Conservation (phyloP, 2,329 filamentous ascomycete genomes). For the Colletotrichum noveboracense region DNA sequence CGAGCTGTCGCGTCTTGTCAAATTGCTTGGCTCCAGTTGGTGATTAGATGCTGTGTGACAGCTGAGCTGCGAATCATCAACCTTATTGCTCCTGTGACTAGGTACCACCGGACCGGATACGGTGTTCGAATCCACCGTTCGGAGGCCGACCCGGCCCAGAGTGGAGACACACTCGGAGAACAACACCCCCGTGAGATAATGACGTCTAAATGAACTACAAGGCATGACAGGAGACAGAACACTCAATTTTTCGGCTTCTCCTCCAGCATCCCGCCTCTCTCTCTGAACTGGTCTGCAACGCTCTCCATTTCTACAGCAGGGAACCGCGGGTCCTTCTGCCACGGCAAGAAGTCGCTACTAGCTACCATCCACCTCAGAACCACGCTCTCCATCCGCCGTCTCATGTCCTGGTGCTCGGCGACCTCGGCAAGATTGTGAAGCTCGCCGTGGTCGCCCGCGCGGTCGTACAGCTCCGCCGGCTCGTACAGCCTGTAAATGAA, state of each 20-base stretch:
- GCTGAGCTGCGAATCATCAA: neutral
- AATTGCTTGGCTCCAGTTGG: neutral
- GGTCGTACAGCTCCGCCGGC: slow-evolving; percentile 46
- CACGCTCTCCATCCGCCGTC: slow-evolving; percentile 31
- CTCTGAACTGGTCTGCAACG: slow-evolving; percentile 29
- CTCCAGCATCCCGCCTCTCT: neutral
- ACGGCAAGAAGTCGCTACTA: slow-evolving; percentile 40
- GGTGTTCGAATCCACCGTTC: neutral
- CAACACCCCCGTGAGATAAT: neutral
- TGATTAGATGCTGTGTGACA: neutral
- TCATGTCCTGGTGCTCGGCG: slow-evolving; percentile 26
- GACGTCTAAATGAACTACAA: neutral
- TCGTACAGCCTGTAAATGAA: slow-evolving; percentile 53
- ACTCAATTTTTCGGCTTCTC: neutral
- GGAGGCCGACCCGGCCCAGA: neutral
- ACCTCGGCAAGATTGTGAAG: slow-evolving; percentile 41
- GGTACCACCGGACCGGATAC: neutral
- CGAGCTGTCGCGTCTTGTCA: neutral
- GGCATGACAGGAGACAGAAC: neutral
- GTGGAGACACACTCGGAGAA: neutral
- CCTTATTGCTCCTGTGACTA: neutral
- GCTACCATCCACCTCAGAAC: slow-evolving; percentile 43
- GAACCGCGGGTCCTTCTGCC: slow-evolving; percentile 36
- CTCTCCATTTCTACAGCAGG: slow-evolving; percentile 37
- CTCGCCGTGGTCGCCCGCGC: slow-evolving; percentile 40